Conservation (phyloP, 768 basidiomycete genomes). For the Leccinum arenicola region DNA sequence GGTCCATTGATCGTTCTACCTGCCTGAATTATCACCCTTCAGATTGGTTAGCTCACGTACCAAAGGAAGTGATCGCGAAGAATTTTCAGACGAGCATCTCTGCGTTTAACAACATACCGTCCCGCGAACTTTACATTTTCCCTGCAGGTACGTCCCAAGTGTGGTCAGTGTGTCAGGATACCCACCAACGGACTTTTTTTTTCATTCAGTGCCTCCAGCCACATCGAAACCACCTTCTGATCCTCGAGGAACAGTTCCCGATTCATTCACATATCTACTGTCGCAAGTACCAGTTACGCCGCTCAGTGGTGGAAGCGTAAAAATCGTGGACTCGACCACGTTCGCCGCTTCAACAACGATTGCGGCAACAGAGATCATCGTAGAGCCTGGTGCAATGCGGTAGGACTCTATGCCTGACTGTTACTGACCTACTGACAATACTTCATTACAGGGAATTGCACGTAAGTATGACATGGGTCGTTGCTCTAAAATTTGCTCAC, state of each 20-base stretch:
- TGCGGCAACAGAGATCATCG: slow-evolving; percentile 50
- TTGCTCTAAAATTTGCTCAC: background rate
- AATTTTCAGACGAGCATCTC: slow-evolving; percentile 49
- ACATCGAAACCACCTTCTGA: slow-evolving; percentile 30
- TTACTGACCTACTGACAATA: background rate
- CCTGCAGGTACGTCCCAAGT: slow-evolving; percentile 27
- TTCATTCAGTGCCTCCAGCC: slow-evolving; percentile 35
- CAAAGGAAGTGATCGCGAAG: slow-evolving; percentile 53
- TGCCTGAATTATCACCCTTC: background rate
- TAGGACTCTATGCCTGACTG: slow-evolving; percentile 13
- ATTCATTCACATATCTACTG: slow-evolving; percentile 48
- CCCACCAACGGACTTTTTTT: background rate
- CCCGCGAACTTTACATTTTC: slow-evolving; percentile 52
- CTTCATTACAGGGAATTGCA: slow-evolving; percentile 47
- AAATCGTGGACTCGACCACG: slow-evolving; percentile 52
- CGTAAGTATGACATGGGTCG: slow-evolving; percentile 30
- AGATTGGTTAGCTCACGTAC: slow-evolving; percentile 63
- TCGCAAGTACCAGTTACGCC: slow-evolving; percentile 44
- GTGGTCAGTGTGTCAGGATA: background rate
- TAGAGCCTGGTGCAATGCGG: slow-evolving; percentile 57
- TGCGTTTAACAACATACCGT: slow-evolving; percentile 52
- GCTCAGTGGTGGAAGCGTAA: slow-evolving; percentile 52
- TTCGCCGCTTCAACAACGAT: slow-evolving; percentile 51
- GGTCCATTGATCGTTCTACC: background rate
- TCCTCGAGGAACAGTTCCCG: slow-evolving; percentile 38